Evolutionary conservation across 768 basidiomycete genomes (phyloP).

Genomic region (Terana coerulea): DNA sequence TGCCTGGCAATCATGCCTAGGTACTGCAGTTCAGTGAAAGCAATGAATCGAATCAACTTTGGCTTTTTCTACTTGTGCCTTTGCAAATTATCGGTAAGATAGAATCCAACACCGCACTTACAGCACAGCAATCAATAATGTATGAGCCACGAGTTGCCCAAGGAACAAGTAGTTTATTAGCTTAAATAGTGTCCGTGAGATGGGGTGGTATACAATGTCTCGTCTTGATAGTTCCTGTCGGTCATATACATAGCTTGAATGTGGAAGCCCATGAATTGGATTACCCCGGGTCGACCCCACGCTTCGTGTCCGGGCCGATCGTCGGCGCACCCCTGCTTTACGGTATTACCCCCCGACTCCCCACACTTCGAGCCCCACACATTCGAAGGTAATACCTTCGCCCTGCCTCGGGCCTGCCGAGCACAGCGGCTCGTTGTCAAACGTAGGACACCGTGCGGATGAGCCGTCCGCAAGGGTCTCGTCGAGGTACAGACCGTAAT

Average conservation of each 20-base stretch:
- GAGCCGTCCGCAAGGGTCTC: constrained; percentile 78
- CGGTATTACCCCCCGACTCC: constrained; percentile 43
- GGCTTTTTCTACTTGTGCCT: too few relatives aligned
- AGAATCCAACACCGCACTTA: too few relatives aligned
- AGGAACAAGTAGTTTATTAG: not conserved
- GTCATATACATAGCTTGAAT: not conserved
- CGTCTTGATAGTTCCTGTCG: not conserved
- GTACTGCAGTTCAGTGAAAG: too few relatives aligned
- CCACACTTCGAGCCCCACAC: constrained; percentile 93
- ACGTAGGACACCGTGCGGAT: constrained; percentile 81
- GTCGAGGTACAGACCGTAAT: constrained; percentile 88
- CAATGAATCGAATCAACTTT: too few relatives aligned
- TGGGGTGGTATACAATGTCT: not conserved
- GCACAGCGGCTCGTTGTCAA: constrained; percentile 82
- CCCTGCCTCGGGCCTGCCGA: constrained; percentile 39
- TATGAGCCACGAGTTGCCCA: too few relatives aligned
- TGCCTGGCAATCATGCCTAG: too few relatives aligned
- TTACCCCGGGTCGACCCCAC: not conserved
- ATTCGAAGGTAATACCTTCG: constrained; percentile 72
- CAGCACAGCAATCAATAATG: too few relatives aligned
- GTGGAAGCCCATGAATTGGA: not conserved
- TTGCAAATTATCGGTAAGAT: too few relatives aligned
- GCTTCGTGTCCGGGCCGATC: not conserved
- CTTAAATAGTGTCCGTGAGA: too few relatives aligned
- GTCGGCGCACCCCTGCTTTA: too few relatives aligned